phyloP scores from a whole-genome alignment of 2,329 filamentous ascomycete genomes.

The Geosmithia putterillii region DNA sequence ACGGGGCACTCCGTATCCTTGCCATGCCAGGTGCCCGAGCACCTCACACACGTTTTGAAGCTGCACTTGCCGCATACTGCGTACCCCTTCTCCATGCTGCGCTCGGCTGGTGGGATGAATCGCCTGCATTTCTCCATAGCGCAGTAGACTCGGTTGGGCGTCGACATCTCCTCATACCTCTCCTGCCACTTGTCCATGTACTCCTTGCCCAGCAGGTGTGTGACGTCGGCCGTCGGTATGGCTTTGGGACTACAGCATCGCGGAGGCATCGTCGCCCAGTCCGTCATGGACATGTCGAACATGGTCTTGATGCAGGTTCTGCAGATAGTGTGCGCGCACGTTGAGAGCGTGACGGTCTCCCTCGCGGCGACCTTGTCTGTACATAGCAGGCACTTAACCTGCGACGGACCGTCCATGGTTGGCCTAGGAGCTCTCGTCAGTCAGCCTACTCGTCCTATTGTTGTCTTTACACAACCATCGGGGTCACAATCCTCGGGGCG shows the following conservation, averaged over 20 bases:
- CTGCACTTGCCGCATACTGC: constrained; percentile 61
- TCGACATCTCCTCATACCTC: constrained; percentile 66
- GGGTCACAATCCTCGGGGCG: no score
- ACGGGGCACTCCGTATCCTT: constrained; percentile 51
- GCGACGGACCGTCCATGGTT: no score
- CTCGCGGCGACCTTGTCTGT: no score
- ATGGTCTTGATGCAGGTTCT: not conserved
- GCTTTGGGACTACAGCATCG: not conserved
- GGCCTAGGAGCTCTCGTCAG: no score
- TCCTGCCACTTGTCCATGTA: constrained; percentile 51
- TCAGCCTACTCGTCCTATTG: no score
- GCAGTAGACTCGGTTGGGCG: constrained; percentile 67
- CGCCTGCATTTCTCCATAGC: constrained; percentile 60
- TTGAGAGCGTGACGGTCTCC: not conserved
- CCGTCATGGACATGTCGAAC: not conserved
- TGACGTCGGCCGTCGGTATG: not conserved
- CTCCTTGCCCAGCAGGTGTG: not conserved
- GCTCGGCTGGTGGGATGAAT: constrained; percentile 61
- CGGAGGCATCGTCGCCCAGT: not conserved
- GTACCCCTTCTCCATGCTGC: constrained; percentile 36
- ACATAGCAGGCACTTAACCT: no score
- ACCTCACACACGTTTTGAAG: constrained; percentile 61
- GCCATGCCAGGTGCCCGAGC: constrained; percentile 64
- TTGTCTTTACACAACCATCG: no score
- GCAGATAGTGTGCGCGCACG: not conserved